A percentile compares a stretch with the other conserved stretches of the same genome.
Evolutionary conservation across 2,329 filamentous ascomycete species (phyloP).

Genomic region (Ustulina deusta): DNA sequence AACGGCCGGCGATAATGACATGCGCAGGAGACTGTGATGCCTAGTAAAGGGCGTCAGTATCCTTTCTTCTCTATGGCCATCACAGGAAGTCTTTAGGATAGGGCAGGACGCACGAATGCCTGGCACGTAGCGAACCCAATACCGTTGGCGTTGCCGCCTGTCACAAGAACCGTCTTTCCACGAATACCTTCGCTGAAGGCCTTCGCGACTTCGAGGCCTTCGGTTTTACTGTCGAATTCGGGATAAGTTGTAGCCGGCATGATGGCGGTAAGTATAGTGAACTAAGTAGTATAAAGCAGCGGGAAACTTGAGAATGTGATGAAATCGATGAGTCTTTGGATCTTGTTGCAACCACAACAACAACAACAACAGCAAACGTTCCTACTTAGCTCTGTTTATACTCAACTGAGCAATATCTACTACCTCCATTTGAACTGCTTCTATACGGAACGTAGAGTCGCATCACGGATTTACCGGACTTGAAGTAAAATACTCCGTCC

Average conservation of each 20-base stretch:
- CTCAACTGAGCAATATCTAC: not conserved
- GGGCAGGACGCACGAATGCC: slow-evolving; percentile 50
- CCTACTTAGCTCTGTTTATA: slow-evolving; percentile 31
- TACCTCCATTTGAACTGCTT: not conserved
- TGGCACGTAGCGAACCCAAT: slow-evolving; percentile 53
- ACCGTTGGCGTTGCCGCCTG: slow-evolving; percentile 53
- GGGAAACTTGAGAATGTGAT: not conserved
- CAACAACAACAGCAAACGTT: not conserved
- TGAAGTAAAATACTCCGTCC: slow-evolving; percentile 3
- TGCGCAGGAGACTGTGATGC: slow-evolving; percentile 51
- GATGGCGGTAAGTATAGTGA: slow-evolving; percentile 8
- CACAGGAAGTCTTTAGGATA: not conserved
- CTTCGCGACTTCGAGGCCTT: slow-evolving; percentile 55
- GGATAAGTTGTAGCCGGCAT: slow-evolving; percentile 52
- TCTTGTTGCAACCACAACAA: not conserved
- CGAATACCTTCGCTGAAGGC: slow-evolving; percentile 51
- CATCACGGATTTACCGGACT: slow-evolving; percentile 37
- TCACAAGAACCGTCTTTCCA: slow-evolving; percentile 54
- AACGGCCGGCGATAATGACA: slow-evolving; percentile 54
- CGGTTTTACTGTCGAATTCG: slow-evolving; percentile 53
- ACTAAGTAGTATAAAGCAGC: not conserved
- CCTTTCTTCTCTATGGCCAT: not conserved
- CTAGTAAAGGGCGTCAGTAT: slow-evolving; percentile 29
- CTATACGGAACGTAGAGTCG: not conserved
- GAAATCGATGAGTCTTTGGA: slow-evolving; percentile 1